Percentiles rank a stretch among this genome's conserved stretches.
Conservation (phyloP, 306 rosid species). For the Quercus gilva region DNA sequence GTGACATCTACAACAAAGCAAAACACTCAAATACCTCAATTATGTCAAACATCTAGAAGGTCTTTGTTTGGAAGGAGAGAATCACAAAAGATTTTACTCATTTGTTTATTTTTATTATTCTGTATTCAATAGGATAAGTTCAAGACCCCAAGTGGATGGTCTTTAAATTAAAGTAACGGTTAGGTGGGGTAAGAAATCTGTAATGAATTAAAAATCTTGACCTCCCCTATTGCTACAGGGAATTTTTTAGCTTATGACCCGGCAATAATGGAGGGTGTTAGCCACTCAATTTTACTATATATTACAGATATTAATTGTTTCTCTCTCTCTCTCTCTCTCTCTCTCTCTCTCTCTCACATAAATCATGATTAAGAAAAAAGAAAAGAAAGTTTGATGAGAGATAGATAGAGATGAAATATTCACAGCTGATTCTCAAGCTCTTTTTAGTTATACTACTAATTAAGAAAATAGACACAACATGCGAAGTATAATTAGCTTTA, state of each 20-base stretch:
- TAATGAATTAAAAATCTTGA: not conserved
- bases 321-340: conserved; percentile 11
- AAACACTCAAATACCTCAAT: not conserved
- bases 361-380: not conserved
- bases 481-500: not conserved
- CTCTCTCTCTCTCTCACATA: not conserved
- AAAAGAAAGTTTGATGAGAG: not conserved
- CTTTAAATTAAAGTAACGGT: conserved; percentile 4
- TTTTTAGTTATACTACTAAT: not conserved
- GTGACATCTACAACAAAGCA: not conserved
- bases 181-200: conserved; percentile 12
- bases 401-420: not conserved
- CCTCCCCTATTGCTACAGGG: not conserved
- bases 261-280: conserved; percentile 35
- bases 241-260: conserved; percentile 24
- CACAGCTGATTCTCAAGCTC: not conserved
- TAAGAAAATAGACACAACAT: no score
- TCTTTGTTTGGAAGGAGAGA: conserved; percentile 1
- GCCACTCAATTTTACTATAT: conserved; percentile 2
- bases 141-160: conserved; percentile 2
- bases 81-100: not conserved
- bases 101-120: not conserved
- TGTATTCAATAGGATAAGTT: conserved; percentile 4
- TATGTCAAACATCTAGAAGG: conserved; percentile 23
- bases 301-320: not conserved